Evolutionary conservation across 78 protist species (phyloP).

Genomic region (Salpingoeca rosetta): DNA sequence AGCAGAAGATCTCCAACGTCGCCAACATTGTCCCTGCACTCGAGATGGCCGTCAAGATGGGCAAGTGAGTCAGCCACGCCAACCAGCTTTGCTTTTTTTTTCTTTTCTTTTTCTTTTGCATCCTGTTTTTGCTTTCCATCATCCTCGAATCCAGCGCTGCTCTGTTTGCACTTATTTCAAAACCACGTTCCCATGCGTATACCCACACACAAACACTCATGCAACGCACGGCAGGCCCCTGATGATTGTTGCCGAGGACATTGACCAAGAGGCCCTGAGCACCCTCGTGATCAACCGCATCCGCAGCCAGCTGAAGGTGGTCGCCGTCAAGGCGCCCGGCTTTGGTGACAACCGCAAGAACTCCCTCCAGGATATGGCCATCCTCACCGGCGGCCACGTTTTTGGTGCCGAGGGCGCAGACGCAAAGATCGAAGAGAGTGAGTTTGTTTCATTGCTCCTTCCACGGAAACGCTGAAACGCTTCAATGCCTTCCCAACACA

Average conservation of each 20-base stretch:
- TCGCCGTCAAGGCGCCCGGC: constrained; percentile 87
- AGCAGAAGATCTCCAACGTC: constrained; percentile 63
- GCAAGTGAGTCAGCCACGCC: not conserved
- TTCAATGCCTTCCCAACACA: too few species aligned
- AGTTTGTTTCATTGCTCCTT: not conserved
- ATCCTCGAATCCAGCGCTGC: too few species aligned
- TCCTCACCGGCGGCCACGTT: constrained; percentile 83
- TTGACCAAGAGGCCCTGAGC: constrained; percentile 88
- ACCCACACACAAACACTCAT: too few species aligned
- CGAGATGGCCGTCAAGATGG: constrained; percentile 46
- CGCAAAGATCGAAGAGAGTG: constrained; percentile 13
- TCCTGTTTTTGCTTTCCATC: not conserved
- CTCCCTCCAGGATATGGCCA: constrained; percentile 91
- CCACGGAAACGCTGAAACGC: too few species aligned
- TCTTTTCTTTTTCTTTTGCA: not conserved
- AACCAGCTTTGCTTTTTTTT: not conserved
- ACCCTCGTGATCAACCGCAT: constrained; percentile 86
- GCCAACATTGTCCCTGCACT: constrained; percentile 74
- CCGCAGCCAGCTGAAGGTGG: constrained; percentile 56
- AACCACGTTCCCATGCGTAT: too few species aligned
- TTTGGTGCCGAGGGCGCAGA: constrained; percentile 57
- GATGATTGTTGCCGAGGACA: constrained; percentile 90
- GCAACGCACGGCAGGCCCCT: constrained; percentile 77
- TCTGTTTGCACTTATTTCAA: too few species aligned
- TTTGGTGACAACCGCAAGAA: constrained; percentile 94